Conservation (phyloP, 371 early-diverging fungal genomes). For the Mortierella sp. region DNA sequence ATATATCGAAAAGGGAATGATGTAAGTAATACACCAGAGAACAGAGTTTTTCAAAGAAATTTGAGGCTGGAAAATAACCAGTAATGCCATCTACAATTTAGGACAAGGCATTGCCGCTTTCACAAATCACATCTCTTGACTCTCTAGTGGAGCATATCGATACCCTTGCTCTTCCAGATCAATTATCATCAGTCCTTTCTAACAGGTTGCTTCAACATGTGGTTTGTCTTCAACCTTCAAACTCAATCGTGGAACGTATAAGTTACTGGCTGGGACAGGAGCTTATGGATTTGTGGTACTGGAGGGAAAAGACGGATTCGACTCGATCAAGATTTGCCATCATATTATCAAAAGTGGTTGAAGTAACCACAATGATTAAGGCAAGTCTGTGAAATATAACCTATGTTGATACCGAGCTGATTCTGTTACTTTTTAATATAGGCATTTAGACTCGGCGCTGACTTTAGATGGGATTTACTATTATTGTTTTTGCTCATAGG, state of each 20-base stretch:
- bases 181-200: constrained; percentile 60
- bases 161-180: constrained; percentile 60
- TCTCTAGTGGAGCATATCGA: constrained; percentile 58
- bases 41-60: not conserved
- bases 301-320: constrained; percentile 55
- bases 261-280: constrained; percentile 63
- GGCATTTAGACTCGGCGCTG: too few species aligned
- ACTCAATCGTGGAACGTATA: constrained; percentile 58
- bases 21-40: constrained; percentile 10
- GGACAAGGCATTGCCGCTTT: constrained; percentile 38
- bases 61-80: not conserved
- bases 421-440: too few species aligned
- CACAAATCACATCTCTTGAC: constrained; percentile 44
- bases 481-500: constrained; percentile 33
- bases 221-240: constrained; percentile 48
- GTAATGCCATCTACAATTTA: not conserved
- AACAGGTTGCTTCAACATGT: constrained; percentile 65
- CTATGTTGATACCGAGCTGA: not conserved
- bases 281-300: constrained; percentile 59
- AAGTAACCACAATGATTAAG: constrained; percentile 61
- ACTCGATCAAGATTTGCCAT: constrained; percentile 48
- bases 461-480: too few species aligned
- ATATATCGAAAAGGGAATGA: constrained; percentile 37
- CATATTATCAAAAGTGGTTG: constrained; percentile 55
- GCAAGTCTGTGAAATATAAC: constrained; percentile 30